Percentiles rank a stretch among this genome's conserved stretches.
These are phyloP conservation scores for Austroboletus festivus DNA, from an alignment of 768 basidiomycete genomes.

Conservation along the genomic window DNA sequence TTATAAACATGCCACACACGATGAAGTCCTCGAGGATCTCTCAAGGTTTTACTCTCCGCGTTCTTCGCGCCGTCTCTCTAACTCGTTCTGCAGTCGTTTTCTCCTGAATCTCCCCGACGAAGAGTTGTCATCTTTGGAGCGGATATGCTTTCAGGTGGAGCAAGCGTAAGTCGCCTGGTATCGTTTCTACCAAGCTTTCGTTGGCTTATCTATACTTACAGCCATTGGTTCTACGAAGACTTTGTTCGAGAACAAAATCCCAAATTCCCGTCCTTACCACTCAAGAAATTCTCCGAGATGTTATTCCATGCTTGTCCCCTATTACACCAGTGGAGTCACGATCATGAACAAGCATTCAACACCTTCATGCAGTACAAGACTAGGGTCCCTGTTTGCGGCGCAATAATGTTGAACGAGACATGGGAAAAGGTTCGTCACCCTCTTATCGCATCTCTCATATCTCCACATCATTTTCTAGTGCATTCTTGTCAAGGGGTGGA, in stretches of 20 bases:
- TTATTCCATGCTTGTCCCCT: slow-evolving; percentile 84
- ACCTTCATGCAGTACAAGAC: slow-evolving; percentile 96
- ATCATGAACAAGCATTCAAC: slow-evolving; percentile 83
- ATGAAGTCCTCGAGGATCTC: slow-evolving; percentile 88
- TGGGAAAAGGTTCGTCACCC: slow-evolving; percentile 79
- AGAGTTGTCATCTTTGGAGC: slow-evolving; percentile 86
- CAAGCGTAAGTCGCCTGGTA: slow-evolving; percentile 73
- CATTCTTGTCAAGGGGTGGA: slow-evolving; percentile 98
- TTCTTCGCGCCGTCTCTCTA: slow-evolving; percentile 10
- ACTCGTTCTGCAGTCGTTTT: slow-evolving; percentile 67
- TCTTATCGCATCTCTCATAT: slow-evolving; percentile 7
- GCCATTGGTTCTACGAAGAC: slow-evolving; percentile 99
- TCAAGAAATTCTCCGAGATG: slow-evolving; percentile 92
- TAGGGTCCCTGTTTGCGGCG: slow-evolving; percentile 95
- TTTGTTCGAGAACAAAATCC: slow-evolving; percentile 92
- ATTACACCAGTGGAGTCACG: slow-evolving; percentile 76
- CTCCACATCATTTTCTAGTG: slow-evolving; percentile 50
- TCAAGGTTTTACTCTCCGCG: slow-evolving; percentile 59
- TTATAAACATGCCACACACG: slow-evolving; percentile 73
- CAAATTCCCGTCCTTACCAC: slow-evolving; percentile 78
- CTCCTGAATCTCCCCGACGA: slow-evolving; percentile 94
- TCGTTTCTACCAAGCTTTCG: slow-evolving; percentile 8
- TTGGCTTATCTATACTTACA: slow-evolving; percentile 31
- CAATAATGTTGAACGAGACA: slow-evolving; percentile 87
- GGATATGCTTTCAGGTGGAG: slow-evolving; percentile 98